Evolutionary conservation across 2,329 filamentous ascomycete genomes (phyloP), one percentile per base, ranked within the genome.

Genomic region (Colletotrichum sp.): DNA sequence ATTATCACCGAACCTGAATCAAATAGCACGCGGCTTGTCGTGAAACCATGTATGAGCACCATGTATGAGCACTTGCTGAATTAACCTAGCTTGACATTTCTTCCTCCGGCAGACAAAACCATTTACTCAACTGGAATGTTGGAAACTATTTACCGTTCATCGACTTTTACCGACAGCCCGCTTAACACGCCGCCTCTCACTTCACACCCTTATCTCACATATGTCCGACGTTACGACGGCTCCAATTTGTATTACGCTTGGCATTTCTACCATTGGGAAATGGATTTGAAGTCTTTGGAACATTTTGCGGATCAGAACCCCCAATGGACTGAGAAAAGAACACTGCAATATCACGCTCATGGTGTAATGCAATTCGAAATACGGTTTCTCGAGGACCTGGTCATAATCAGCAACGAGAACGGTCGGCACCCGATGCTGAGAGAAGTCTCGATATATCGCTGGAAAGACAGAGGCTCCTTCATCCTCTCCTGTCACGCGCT

Each of bases 391-490:
- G 39, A 49, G 1, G 22, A 39, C 2, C 13, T 75, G 12, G 49
- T 36, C 3, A 19, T 8, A 2, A 16, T 66, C 22, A 13, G 68
- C 12, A 13, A 16, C 9, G 6, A 15, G 1, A 34, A 3, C 3
- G 15, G 32, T 25, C 15, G 65, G 3, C 49, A 2, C 3, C 22
- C 65, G 15, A 62, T 75, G 68, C 61, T 71, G 1, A 65, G 22
- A 36, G 52, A 63, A 16, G 22, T 66, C 59, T 61, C 72, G 13
- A 19, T 61, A 5, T 7, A 39, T n/a, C 49, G n/a, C 19, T 75
- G 68, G 72, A 2, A 8, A 15, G 13, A 30, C 6, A 22, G 59
- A n/a, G 44, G 22, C 11, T 13, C 72, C 6, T 5, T 16, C 25
- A 52, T 75, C 1, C 22, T n/a, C 19, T 36, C 12, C 32, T 66